Conservation (phyloP, 176 grass and related monocot species). For the Carex kokanica region DNA sequence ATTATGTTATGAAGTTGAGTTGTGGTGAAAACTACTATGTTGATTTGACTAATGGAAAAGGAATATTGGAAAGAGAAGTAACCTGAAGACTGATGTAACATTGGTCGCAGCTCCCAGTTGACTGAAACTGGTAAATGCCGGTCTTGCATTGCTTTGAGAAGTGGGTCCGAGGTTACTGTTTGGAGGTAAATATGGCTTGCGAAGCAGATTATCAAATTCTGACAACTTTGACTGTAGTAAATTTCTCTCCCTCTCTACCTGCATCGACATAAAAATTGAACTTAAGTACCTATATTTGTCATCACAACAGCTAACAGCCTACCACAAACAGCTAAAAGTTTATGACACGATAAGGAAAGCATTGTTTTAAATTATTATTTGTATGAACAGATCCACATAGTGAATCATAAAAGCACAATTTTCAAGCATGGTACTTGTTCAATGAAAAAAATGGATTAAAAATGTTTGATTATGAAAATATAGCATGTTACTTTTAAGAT, state of each 20-base stretch:
- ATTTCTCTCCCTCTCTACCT: conserved; percentile 83
- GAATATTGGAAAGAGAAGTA: neutral
- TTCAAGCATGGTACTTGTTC: neutral
- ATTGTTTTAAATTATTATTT: neutral
- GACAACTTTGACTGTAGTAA: conserved; percentile 67
- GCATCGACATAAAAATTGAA: conserved; percentile 24
- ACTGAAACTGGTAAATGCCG: conserved; percentile 73
- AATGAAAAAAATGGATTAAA: neutral
- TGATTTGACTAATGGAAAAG: neutral
- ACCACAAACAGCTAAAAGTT: neutral
- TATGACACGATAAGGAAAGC: neutral
- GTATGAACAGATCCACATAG: neutral
- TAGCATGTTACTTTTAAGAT: neutral
- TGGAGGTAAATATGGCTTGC: conserved; percentile 38
- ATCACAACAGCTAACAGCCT: neutral
- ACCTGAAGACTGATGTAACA: conserved; percentile 43
- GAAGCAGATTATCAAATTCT: conserved; percentile 83
- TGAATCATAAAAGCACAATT: neutral
- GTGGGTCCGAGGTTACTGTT: conserved; percentile 27
- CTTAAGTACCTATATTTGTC: neutral
- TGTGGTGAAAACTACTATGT: neutral
- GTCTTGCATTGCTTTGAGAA: conserved; percentile 55
- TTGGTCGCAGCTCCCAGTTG: conserved; percentile 56
- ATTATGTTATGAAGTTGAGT: neutral
- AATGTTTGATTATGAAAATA: neutral